Percentiles rank a stretch among this genome's conserved stretches.
These are phyloP conservation scores for Sugiyamaella japonica DNA, from an alignment of 1,139 yeast genomes.

Conservation along the genomic window DNA sequence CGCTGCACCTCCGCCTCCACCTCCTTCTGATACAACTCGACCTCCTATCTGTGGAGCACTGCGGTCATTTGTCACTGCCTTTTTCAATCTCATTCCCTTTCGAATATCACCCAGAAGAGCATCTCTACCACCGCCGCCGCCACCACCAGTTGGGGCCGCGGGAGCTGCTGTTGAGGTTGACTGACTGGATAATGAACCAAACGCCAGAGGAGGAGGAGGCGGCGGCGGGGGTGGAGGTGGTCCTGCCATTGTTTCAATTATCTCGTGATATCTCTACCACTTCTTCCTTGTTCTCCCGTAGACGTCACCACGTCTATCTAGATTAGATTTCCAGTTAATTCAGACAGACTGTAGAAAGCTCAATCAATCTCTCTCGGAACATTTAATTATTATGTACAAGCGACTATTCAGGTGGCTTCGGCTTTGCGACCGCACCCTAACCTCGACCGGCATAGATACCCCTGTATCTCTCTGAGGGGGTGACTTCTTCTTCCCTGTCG, in stretches of 20 bases:
- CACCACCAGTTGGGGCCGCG: conserved; percentile 29
- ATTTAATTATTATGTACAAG: no score
- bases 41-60: conserved; percentile 56
- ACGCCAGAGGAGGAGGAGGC: conserved; percentile 39
- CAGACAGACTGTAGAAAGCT: no score
- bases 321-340: no score
- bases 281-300: no score
- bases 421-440: no score
- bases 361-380: no score
- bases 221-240: conserved; percentile 40
- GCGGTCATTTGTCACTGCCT: conserved; percentile 72
- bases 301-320: no score
- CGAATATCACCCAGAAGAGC: conserved; percentile 86
- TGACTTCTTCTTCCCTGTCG: no score
- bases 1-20: conserved; percentile 26
- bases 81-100: conserved; percentile 72
- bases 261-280: no score
- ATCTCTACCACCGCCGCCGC: conserved; percentile 47
- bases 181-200: conserved; percentile 33
- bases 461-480: no score
- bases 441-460: no score
- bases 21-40: conserved; percentile 33
- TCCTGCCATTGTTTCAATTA: conserved; percentile 28
- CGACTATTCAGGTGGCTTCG: no score
- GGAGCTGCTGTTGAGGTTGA: conserved; percentile 29